Evolutionary conservation across 2,329 filamentous ascomycete genomes (phyloP).

Genomic region (Podosphaera leucotricha): DNA sequence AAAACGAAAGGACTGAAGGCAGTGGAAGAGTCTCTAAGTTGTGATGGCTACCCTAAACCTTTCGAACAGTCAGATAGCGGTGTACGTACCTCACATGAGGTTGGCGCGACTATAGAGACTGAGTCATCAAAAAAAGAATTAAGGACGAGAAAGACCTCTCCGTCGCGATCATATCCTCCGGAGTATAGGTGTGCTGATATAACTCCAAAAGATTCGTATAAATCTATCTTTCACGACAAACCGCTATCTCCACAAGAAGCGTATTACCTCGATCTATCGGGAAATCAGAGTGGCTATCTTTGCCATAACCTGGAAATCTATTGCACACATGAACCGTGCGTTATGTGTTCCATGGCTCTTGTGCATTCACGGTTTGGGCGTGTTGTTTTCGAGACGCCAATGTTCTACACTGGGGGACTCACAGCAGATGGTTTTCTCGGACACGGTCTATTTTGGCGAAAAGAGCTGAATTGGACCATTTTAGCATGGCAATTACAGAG

Average conservation of each 20-base stretch:
- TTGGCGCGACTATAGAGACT: neutral
- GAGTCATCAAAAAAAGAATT: neutral
- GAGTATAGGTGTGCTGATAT: no score
- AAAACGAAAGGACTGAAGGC: neutral
- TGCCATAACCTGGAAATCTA: slow-evolving; percentile 89
- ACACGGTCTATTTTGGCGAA: slow-evolving; percentile 46
- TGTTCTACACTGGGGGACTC: slow-evolving; percentile 62
- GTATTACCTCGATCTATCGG: slow-evolving; percentile 29
- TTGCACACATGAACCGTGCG: slow-evolving; percentile 82
- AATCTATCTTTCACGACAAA: slow-evolving; percentile 34
- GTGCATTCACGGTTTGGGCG: slow-evolving; percentile 80
- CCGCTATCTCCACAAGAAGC: slow-evolving; percentile 46
- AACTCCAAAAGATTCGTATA: neutral
- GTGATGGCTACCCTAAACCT: neutral
- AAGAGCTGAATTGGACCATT: slow-evolving; percentile 70
- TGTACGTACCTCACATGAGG: neutral
- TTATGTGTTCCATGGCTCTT: slow-evolving; percentile 93
- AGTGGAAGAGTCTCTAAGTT: neutral
- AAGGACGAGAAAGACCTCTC: no score
- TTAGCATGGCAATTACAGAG: slow-evolving; percentile 40
- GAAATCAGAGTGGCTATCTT: slow-evolving; percentile 57
- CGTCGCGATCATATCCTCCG: no score
- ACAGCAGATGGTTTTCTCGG: slow-evolving; percentile 47
- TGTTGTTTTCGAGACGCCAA: slow-evolving; percentile 57
- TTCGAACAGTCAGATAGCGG: no score